Percentiles rank a stretch among this genome's conserved stretches.
These are phyloP conservation scores for Cladophialophora yegresii DNA, from an alignment of 2,329 filamentous ascomycete genomes.

Conservation along the genomic window DNA sequence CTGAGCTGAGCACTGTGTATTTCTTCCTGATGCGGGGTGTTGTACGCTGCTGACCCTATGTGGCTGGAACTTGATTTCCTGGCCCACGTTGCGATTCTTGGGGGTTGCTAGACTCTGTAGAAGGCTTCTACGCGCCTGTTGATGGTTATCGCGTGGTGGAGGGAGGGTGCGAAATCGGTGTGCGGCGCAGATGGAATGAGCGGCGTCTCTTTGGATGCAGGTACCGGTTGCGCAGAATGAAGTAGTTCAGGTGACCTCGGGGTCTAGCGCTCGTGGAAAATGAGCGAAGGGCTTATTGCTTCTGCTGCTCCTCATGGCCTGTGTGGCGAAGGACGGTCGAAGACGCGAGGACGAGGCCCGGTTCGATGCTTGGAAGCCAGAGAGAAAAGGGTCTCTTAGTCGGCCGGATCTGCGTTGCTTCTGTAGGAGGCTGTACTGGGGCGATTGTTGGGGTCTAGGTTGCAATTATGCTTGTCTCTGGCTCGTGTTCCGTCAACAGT, in stretches of 20 bases:
- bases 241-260: conserved; percentile 32
- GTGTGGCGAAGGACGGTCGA: conserved; percentile 27
- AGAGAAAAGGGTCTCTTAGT: conserved; percentile 9
- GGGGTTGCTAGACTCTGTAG: not conserved
- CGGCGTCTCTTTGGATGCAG: conserved; percentile 28
- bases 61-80: not conserved
- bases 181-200: conserved; percentile 18
- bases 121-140: not conserved
- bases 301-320: conserved; percentile 33
- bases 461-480: conserved; percentile 19
- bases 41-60: not conserved
- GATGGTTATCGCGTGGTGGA: conserved; percentile 11
- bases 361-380: conserved; percentile 13
- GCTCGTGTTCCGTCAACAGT: conserved; percentile 4
- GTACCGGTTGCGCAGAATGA: conserved; percentile 27
- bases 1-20: not conserved
- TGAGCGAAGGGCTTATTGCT: conserved; percentile 29
- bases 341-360: conserved; percentile 9
- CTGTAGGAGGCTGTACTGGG: conserved; percentile 19
- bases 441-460: conserved; percentile 20
- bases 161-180: conserved; percentile 18
- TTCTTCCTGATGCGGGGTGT: not conserved
- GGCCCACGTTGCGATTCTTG: not conserved
- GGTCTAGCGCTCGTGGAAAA: conserved; percentile 22
- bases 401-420: conserved; percentile 20